phyloP scores from a whole-genome alignment of 2,329 filamentous ascomycete genomes.

The Alternaria ethzedia region DNA sequence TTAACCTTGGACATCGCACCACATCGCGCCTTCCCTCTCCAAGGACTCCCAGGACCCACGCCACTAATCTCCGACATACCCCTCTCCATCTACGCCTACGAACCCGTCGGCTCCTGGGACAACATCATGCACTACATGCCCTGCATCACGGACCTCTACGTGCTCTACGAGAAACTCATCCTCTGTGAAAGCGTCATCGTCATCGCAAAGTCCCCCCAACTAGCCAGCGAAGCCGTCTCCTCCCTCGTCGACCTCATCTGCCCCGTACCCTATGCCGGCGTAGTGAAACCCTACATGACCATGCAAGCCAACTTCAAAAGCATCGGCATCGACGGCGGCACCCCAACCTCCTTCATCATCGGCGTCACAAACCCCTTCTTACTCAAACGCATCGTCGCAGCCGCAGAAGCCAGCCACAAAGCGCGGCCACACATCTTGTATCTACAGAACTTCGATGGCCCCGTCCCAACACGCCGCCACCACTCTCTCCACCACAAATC shows the following conservation, averaged over 20 bases:
- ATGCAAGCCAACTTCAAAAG: conserved; percentile 53
- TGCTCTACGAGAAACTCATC: conserved; percentile 50
- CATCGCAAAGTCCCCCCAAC: conserved; percentile 50
- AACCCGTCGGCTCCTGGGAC: conserved; percentile 50
- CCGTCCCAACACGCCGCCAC: conserved; percentile 45
- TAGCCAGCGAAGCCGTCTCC: conserved; percentile 50
- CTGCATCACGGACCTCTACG: conserved; percentile 50
- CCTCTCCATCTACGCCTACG: conserved; percentile 49
- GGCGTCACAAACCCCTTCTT: conserved; percentile 53
- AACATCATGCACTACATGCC: conserved; percentile 49
- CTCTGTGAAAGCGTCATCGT: conserved; percentile 51
- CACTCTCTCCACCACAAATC: conserved; percentile 47
- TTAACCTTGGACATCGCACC: conserved; percentile 50
- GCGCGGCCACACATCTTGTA: conserved; percentile 48
- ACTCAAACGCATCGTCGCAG: conserved; percentile 47
- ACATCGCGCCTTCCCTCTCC: conserved; percentile 49
- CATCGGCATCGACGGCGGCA: conserved; percentile 49
- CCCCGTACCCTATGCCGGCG: conserved; percentile 50
- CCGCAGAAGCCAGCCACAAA: conserved; percentile 43
- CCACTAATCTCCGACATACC: conserved; percentile 40
- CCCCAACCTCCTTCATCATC: conserved; percentile 47
- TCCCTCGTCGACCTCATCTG: conserved; percentile 49
- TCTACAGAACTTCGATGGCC: conserved; percentile 44
- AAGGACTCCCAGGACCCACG: conserved; percentile 43
- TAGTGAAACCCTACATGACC: conserved; percentile 50